Percentiles rank a stretch among this genome's conserved stretches.
Conservation (phyloP, 176 grass and related monocot genomes). For the Paspalum vaginatum region DNA sequence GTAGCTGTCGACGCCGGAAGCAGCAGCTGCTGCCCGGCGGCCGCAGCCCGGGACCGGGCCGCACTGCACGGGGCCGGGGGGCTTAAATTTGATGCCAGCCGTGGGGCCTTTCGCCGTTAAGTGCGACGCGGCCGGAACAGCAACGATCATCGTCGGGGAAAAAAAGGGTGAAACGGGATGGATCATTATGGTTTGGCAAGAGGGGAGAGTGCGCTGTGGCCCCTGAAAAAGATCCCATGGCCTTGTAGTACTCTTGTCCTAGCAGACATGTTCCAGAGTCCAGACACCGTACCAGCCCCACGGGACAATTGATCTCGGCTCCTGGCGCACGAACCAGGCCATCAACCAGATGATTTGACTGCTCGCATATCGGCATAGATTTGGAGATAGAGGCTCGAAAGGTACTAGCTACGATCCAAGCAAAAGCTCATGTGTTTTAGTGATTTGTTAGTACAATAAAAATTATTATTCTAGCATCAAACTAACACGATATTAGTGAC, state of each 20-base stretch:
- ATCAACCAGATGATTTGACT: too few relatives aligned
- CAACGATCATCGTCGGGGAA: background rate
- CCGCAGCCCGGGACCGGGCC: too few relatives aligned
- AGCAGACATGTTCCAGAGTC: constrained; percentile 45
- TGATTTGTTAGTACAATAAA: too few relatives aligned
- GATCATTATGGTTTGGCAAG: constrained; percentile 31
- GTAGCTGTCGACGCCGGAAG: too few relatives aligned
- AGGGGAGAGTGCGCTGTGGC: background rate
- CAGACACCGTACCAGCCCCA: constrained; percentile 8
- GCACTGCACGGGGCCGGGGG: background rate
- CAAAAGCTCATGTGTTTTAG: too few relatives aligned
- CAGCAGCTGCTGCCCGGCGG: too few relatives aligned
- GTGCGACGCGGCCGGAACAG: constrained; percentile 19
- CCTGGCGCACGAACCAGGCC: background rate
- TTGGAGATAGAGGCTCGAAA: too few relatives aligned
- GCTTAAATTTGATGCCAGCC: background rate
- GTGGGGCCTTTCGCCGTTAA: constrained; percentile 35
- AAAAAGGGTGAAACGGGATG: background rate
- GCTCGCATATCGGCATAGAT: too few relatives aligned
- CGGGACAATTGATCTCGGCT: constrained; percentile 32
- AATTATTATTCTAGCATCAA: too few relatives aligned
- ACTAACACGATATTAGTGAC: too few relatives aligned
- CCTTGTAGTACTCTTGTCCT: background rate
- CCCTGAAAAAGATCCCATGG: background rate
- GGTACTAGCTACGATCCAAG: too few relatives aligned